Evolutionary conservation across 2,329 filamentous ascomycete genomes (phyloP).

Genomic region (Xenosphaeropsis pyriputrescens): DNA sequence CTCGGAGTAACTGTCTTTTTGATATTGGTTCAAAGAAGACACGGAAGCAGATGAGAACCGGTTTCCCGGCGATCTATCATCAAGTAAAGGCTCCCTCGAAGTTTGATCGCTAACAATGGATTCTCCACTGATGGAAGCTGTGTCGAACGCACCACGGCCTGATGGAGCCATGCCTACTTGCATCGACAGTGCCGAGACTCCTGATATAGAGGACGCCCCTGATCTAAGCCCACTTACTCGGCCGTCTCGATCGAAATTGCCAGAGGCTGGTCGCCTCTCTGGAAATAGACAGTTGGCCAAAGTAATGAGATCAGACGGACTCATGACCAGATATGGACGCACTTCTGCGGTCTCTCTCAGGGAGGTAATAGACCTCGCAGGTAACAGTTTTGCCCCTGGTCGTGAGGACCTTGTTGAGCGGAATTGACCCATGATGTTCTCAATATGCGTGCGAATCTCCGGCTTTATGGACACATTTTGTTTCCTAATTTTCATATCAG

Average conservation of each 20-base stretch:
- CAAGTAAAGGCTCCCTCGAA: slow-evolving; percentile 46
- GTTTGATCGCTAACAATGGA: slow-evolving; percentile 59
- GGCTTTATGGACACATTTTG: slow-evolving; percentile 48
- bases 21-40: slow-evolving; percentile 26
- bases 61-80: slow-evolving; percentile 36
- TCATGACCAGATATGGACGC: slow-evolving; percentile 67
- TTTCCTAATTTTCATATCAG: slow-evolving; percentile 22
- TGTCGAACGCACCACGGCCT: slow-evolving; percentile 38
- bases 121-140: slow-evolving; percentile 55
- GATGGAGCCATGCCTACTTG: slow-evolving; percentile 41
- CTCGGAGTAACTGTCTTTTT: slow-evolving; percentile 36
- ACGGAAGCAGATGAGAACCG: slow-evolving; percentile 36
- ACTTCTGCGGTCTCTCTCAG: slow-evolving; percentile 64
- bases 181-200: slow-evolving; percentile 49
- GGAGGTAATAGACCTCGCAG: slow-evolving; percentile 57
- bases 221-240: slow-evolving; percentile 48
- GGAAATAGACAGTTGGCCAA: slow-evolving; percentile 77
- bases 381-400: slow-evolving; percentile 42
- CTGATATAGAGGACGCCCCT: slow-evolving; percentile 53
- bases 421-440: slow-evolving; percentile 56
- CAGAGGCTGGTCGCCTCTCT: slow-evolving; percentile 50
- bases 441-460: slow-evolving; percentile 52
- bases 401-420: slow-evolving; percentile 23
- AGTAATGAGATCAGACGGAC: slow-evolving; percentile 64
- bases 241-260: slow-evolving; percentile 26